These are phyloP conservation scores for Lentinula sp. DNA, from an alignment of 768 basidiomycete species.

Conservation along the genomic window DNA sequence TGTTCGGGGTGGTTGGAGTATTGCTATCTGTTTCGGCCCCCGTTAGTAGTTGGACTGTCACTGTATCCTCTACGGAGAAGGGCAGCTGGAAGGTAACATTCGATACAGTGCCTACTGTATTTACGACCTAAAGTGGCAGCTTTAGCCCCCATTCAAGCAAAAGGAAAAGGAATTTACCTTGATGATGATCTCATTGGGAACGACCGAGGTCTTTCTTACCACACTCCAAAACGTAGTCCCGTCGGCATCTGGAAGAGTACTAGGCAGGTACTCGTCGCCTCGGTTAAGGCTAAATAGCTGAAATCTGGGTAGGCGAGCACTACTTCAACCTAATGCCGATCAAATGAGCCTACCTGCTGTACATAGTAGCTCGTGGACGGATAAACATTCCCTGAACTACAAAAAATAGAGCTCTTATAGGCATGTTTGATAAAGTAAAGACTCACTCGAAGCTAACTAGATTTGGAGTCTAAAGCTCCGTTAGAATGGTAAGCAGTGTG, in stretches of 20 bases:
- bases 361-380: slow-evolving; percentile 59
- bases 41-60: slow-evolving; percentile 43
- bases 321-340: too few relatives aligned
- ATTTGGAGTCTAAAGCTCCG: slow-evolving; percentile 43
- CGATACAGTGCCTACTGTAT: slow-evolving; percentile 35
- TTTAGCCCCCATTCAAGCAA: neutral
- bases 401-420: neutral
- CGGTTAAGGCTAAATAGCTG: slow-evolving; percentile 61
- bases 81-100: slow-evolving; percentile 48
- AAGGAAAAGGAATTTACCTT: slow-evolving; percentile 33
- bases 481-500: neutral
- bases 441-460: slow-evolving; percentile 57
- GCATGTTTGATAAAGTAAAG: neutral
- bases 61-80: slow-evolving; percentile 40
- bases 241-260: slow-evolving; percentile 41
- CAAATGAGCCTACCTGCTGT: slow-evolving; percentile 38
- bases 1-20: slow-evolving; percentile 42
- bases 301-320: slow-evolving; percentile 12
- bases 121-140: slow-evolving; percentile 37
- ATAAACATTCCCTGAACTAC: slow-evolving; percentile 46
- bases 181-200: slow-evolving; percentile 41
- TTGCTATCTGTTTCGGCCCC: slow-evolving; percentile 49
- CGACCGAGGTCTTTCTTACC: slow-evolving; percentile 24
- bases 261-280: slow-evolving; percentile 59
- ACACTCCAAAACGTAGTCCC: slow-evolving; percentile 64